Evolutionary conservation across 2,329 filamentous ascomycete species (phyloP).

Genomic region (Fusarium longipes): DNA sequence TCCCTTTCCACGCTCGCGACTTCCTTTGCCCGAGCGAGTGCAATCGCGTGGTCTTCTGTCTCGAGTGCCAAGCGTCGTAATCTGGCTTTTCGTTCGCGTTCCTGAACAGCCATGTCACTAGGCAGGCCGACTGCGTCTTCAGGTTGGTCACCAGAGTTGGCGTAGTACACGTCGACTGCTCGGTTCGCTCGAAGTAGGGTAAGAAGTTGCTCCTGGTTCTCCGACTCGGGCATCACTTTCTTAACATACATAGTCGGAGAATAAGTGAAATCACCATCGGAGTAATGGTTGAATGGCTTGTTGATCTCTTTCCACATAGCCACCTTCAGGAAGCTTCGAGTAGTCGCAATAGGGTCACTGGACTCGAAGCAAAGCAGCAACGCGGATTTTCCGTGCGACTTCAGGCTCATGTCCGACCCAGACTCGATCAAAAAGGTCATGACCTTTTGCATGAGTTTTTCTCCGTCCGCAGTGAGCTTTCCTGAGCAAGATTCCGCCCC

Average conservation of each 20-base stretch:
- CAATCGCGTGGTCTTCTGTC: conserved; percentile 60
- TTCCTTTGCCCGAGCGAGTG: conserved; percentile 62
- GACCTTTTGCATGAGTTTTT: conserved; percentile 67
- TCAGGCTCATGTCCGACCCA: conserved; percentile 67
- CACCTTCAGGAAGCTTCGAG: conserved; percentile 68
- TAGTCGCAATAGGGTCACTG: conserved; percentile 64
- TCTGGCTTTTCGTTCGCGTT: conserved; percentile 62
- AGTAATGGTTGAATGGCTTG: conserved; percentile 67
- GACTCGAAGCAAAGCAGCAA: conserved; percentile 71
- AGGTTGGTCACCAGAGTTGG: conserved; percentile 64
- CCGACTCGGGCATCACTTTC: conserved; percentile 57
- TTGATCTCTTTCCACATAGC: conserved; percentile 75
- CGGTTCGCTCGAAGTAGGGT: conserved; percentile 63
- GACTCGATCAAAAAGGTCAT: conserved; percentile 67
- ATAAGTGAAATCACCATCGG: conserved; percentile 65
- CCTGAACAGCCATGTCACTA: conserved; percentile 60
- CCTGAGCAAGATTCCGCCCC: conserved; percentile 56
- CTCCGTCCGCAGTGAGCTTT: conserved; percentile 58
- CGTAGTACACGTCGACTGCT: conserved; percentile 65
- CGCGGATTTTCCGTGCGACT: conserved; percentile 67
- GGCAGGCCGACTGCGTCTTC: conserved; percentile 65
- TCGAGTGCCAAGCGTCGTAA: conserved; percentile 59
- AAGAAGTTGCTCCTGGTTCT: conserved; percentile 57
- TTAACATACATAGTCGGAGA: conserved; percentile 73
- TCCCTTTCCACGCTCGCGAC: conserved; percentile 63